Conservation (phyloP, 2,329 filamentous ascomycete species). For the Tolypocladium paradoxum region DNA sequence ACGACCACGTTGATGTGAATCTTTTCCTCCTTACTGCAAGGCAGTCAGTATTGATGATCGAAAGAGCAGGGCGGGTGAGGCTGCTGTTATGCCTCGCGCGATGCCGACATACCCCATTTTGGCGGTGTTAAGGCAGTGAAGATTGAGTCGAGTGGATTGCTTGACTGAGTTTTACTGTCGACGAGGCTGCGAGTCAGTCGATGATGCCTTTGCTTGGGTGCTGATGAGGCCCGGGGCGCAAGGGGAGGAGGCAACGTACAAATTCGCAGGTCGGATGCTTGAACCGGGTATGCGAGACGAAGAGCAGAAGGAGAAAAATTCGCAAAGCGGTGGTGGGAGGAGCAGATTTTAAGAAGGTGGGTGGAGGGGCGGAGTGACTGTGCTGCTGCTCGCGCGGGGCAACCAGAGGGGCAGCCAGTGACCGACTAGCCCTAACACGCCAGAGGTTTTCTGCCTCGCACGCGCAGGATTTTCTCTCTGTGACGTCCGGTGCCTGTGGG, state of each 20-base stretch:
- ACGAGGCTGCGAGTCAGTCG: slow-evolving; percentile 4
- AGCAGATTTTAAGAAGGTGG: slow-evolving; percentile 27
- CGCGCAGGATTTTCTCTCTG: slow-evolving; percentile 9
- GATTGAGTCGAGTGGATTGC: slow-evolving; percentile 5
- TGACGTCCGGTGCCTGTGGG: slow-evolving; percentile 1
- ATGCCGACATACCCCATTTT: slow-evolving; percentile 22
- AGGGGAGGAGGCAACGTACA: slow-evolving; percentile 16
- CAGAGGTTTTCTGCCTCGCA: slow-evolving; percentile 14
- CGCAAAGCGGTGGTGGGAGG: slow-evolving; percentile 24
- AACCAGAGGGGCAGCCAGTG: slow-evolving; percentile 13
- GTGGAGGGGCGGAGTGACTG: slow-evolving; percentile 16
- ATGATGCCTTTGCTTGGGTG: not conserved
- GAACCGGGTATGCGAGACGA: slow-evolving; percentile 34
- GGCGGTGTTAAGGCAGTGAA: slow-evolving; percentile 13
- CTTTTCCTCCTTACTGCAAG: slow-evolving; percentile 82
- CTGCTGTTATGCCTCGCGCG: not conserved
- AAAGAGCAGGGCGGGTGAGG: not conserved
- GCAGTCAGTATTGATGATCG: slow-evolving; percentile 2
- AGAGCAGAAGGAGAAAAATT: slow-evolving; percentile 27
- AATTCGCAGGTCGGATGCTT: slow-evolving; percentile 33
- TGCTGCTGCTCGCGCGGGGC: slow-evolving; percentile 22
- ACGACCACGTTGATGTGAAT: slow-evolving; percentile 96
- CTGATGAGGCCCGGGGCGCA: slow-evolving; percentile 3
- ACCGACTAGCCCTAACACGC: slow-evolving; percentile 23
- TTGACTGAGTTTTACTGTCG: slow-evolving; percentile 5